Evolutionary conservation across 495 filamentous ascomycete species (phyloP).

Genomic region (Penicillium alfredii): DNA sequence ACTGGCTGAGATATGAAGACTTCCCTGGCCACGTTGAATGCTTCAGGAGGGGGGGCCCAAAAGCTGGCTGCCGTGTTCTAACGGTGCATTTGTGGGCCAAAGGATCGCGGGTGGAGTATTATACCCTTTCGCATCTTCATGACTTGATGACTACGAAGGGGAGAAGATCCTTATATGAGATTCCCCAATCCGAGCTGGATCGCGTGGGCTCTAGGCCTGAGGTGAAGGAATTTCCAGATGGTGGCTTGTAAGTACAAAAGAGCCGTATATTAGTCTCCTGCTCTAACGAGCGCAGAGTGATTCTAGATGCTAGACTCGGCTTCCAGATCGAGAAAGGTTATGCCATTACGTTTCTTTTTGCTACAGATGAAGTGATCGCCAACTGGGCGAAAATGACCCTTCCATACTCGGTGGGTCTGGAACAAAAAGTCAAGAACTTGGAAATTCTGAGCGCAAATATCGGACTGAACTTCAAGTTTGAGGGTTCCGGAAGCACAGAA

Average conservation of each 20-base stretch:
- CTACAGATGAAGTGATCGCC: slow-evolving; percentile 9
- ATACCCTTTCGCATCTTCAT: slow-evolving; percentile 12
- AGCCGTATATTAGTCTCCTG: slow-evolving; percentile 13
- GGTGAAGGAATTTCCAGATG: slow-evolving; percentile 18
- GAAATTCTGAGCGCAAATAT: slow-evolving; percentile 7
- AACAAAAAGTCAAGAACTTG: slow-evolving; percentile 4
- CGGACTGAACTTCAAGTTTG: slow-evolving; percentile 7
- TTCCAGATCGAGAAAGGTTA: slow-evolving; percentile 17
- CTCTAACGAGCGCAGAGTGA: slow-evolving; percentile 12
- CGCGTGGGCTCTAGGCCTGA: slow-evolving; percentile 13
- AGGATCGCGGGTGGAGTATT: slow-evolving; percentile 18
- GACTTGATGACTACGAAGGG: slow-evolving; percentile 15
- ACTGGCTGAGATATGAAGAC: slow-evolving; percentile 18
- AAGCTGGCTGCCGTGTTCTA: slow-evolving; percentile 13
- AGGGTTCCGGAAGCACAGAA: slow-evolving; percentile 7
- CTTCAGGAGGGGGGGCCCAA: slow-evolving; percentile 17
- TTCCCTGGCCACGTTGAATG: slow-evolving; percentile 16
- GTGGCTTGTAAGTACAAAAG: slow-evolving; percentile 19
- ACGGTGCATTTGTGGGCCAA: slow-evolving; percentile 16
- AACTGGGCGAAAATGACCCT: slow-evolving; percentile 9
- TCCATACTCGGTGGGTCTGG: slow-evolving; percentile 8
- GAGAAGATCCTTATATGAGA: slow-evolving; percentile 16
- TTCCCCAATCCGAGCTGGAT: slow-evolving; percentile 13
- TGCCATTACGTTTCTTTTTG: slow-evolving; percentile 16
- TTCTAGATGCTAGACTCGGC: slow-evolving; percentile 15